These are phyloP conservation scores for Debaryomycetaceae sp. DNA, from an alignment of 1,139 yeast genomes.

Conservation along the genomic window DNA sequence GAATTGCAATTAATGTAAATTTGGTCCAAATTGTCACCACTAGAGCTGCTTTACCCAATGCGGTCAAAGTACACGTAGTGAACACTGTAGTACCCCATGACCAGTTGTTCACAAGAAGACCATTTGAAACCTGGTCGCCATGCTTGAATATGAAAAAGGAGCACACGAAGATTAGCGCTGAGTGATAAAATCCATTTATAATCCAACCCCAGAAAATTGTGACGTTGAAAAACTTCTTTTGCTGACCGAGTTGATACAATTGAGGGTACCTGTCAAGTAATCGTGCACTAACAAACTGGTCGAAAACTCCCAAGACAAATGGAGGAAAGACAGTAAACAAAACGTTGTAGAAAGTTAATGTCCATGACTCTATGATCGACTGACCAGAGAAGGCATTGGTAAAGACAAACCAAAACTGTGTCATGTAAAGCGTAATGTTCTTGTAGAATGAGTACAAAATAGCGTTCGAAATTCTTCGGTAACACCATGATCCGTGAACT, in stretches of 20 bases:
- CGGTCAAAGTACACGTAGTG: slow-evolving; percentile 84
- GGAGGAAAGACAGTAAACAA: slow-evolving; percentile 95
- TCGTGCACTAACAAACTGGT: slow-evolving; percentile 91
- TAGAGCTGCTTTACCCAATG: slow-evolving; percentile 91
- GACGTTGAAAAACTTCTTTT: slow-evolving; percentile 84
- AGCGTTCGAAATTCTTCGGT: slow-evolving; percentile 88
- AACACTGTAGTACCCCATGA: slow-evolving; percentile 90
- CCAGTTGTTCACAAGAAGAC: slow-evolving; percentile 87
- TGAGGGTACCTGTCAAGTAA: slow-evolving; percentile 90
- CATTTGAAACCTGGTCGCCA: slow-evolving; percentile 65
- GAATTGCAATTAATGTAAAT: slow-evolving; percentile 86
- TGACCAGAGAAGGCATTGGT: slow-evolving; percentile 92
- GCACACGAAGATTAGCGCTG: slow-evolving; percentile 78
- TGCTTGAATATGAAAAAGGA: slow-evolving; percentile 64
- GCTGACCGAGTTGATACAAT: slow-evolving; percentile 85
- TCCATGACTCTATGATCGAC: slow-evolving; percentile 96
- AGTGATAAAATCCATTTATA: slow-evolving; percentile 89
- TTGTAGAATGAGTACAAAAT: slow-evolving; percentile 93
- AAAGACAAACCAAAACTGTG: slow-evolving; percentile 97
- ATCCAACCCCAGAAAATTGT: slow-evolving; percentile 98
- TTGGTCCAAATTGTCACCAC: slow-evolving; percentile 94
- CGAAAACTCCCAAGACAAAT: slow-evolving; percentile 92
- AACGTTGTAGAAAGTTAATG: slow-evolving; percentile 93
- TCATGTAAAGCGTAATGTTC: slow-evolving; percentile 92
- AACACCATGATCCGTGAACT: slow-evolving; percentile 98